phyloP scores from a whole-genome alignment of 225 moss, liverwort and hornwort genomes.

The Asterella californica region DNA sequence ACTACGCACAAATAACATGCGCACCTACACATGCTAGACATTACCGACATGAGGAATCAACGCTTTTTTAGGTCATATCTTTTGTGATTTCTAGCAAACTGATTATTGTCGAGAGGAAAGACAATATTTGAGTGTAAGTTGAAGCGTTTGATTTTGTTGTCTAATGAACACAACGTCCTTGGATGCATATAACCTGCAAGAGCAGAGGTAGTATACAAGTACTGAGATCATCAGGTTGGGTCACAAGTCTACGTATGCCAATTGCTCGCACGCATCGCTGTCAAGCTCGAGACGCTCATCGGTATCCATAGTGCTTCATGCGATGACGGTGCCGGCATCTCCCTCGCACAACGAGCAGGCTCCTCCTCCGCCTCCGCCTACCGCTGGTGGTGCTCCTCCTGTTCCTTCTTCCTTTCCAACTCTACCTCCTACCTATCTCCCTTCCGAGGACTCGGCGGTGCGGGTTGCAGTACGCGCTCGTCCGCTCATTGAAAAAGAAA shows the following conservation, averaged over 20 bases:
- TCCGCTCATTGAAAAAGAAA: constrained; percentile 78
- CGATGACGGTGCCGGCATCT: constrained; percentile 31
- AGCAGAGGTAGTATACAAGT: no score
- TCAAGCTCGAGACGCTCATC: neutral
- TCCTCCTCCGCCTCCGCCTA: constrained; percentile 6
- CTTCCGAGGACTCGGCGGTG: constrained; percentile 61
- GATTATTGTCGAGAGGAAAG: no score
- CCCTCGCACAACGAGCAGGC: constrained; percentile 11
- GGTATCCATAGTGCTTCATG: neutral
- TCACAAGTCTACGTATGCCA: neutral
- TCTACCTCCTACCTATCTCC: constrained; percentile 11
- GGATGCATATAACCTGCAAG: no score
- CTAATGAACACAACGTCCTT: no score
- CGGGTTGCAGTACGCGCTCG: constrained; percentile 72
- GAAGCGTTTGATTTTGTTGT: no score
- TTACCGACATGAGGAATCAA: no score
- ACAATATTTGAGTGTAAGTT: no score
- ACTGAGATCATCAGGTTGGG: no score
- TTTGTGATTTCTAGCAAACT: no score
- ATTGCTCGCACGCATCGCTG: neutral
- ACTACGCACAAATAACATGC: no score
- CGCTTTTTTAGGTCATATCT: no score
- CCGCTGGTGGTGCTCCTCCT: neutral
- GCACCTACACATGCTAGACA: no score
- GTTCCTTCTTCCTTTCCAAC: neutral